These are phyloP conservation scores for Cladophialophora bantiana DNA, from an alignment of 2,329 filamentous ascomycete genomes.

Conservation along the genomic window DNA sequence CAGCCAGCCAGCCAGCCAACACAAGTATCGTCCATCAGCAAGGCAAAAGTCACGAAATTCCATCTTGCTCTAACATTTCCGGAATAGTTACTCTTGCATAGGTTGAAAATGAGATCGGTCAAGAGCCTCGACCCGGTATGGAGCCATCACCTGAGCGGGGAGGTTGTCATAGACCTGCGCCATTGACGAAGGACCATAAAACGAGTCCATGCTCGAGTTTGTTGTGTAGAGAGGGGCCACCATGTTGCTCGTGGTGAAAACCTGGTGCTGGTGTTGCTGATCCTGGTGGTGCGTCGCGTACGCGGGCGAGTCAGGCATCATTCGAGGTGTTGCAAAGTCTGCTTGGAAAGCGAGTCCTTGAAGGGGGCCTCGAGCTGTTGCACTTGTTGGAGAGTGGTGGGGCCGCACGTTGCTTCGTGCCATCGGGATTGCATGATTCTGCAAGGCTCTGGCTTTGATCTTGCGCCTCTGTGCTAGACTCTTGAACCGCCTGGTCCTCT, in stretches of 20 bases:
- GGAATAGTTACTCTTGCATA: not conserved
- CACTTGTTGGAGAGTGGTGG: not conserved
- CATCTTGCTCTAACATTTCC: not conserved
- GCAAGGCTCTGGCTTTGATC: not conserved
- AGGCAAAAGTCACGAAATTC: no score
- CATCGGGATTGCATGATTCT: not conserved
- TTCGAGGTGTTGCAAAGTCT: not conserved
- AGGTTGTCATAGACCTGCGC: not conserved
- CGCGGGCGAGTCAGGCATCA: not conserved
- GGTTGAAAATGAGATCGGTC: conserved; percentile 1
- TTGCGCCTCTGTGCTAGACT: not conserved
- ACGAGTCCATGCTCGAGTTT: not conserved
- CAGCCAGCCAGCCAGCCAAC: no score
- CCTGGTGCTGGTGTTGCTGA: not conserved
- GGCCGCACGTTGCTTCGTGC: conserved; percentile 1
- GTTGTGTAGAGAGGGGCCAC: conserved; percentile 2
- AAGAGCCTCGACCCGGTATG: not conserved
- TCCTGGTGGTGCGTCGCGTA: conserved; percentile 1
- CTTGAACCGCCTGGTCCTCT: not conserved
- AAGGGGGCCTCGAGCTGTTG: not conserved
- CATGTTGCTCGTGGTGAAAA: conserved; percentile 7
- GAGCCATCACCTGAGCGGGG: not conserved
- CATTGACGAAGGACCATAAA: conserved; percentile 3
- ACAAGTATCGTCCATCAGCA: no score
- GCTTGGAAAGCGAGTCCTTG: not conserved